Evolutionary conservation across 2,329 filamentous ascomycete genomes (phyloP).

Genomic region (Moelleriella libera): DNA sequence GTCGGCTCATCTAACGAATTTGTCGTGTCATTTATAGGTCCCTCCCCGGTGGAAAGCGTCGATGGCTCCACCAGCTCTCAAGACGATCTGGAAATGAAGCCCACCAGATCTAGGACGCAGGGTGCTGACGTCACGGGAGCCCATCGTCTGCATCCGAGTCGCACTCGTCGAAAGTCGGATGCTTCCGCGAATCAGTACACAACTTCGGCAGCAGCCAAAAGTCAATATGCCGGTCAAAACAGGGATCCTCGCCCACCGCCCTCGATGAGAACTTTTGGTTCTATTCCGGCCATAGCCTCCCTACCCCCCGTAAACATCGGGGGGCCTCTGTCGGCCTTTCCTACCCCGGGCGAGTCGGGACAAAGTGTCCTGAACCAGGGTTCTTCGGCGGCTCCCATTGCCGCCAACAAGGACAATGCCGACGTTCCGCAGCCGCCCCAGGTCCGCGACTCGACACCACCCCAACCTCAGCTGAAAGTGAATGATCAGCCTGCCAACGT

Average conservation of each 20-base stretch:
- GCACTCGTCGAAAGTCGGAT: conserved; percentile 15
- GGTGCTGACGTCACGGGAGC: conserved; percentile 1
- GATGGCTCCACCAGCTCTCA: conserved; percentile 22
- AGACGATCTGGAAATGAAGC: conserved; percentile 25
- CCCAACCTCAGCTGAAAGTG: neutral
- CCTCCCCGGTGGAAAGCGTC: conserved; percentile 16
- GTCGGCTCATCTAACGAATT: too few species aligned
- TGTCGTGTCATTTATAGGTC: neutral
- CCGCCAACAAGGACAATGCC: too few species aligned
- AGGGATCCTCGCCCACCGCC: conserved; percentile 15
- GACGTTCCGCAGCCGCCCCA: too few species aligned
- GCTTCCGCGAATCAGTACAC: conserved; percentile 11
- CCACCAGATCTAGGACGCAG: conserved; percentile 6
- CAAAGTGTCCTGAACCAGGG: too few species aligned
- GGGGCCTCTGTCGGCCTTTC: neutral
- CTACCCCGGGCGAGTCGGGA: too few species aligned
- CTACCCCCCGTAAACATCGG: conserved; percentile 1
- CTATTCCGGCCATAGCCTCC: conserved; percentile 7
- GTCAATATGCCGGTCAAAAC: conserved; percentile 3
- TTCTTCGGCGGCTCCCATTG: too few species aligned
- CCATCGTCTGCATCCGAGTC: conserved; percentile 13
- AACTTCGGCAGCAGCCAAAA: conserved; percentile 6
- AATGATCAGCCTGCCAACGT: neutral
- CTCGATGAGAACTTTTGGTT: conserved; percentile 15
- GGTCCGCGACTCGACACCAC: too few species aligned